phyloP scores from a whole-genome alignment of 2,329 filamentous ascomycete genomes.

The Hysterium pulicare region DNA sequence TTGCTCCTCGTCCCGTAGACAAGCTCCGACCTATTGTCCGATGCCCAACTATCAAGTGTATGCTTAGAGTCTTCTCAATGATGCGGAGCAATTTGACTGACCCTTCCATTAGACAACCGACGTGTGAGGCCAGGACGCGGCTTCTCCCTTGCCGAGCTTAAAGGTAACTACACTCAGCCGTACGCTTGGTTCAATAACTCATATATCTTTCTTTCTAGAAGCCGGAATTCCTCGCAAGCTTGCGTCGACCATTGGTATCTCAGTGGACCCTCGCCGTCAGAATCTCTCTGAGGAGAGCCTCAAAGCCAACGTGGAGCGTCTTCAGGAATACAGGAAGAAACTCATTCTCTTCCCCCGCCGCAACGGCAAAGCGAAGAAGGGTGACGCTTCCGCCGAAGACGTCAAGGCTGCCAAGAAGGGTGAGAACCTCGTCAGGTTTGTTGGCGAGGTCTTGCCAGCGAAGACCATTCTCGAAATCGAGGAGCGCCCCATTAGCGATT shows the following conservation, averaged over 20 bases:
- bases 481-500: constrained; percentile 73
- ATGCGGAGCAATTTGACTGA: constrained; percentile 12
- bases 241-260: constrained; percentile 93
- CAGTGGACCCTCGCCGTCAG: constrained; percentile 91
- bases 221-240: constrained; percentile 92
- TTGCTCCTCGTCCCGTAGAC: constrained; percentile 96
- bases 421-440: constrained; percentile 51
- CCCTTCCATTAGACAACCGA: constrained; percentile 80
- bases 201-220: no score
- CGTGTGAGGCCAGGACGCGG: constrained; percentile 93
- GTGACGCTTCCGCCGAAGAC: constrained; percentile 80
- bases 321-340: constrained; percentile 95
- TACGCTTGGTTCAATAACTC: no score
- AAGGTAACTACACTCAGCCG: constrained; percentile 60
- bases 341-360: constrained; percentile 98
- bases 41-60: constrained; percentile 91
- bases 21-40: constrained; percentile 93
- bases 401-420: constrained; percentile 65
- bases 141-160: constrained; percentile 96
- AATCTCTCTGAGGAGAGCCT: constrained; percentile 97
- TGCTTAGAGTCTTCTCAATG: constrained; percentile 7
- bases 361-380: constrained; percentile 86
- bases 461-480: constrained; percentile 67
- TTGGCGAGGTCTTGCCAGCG: constrained; percentile 68
- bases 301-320: constrained; percentile 90